A percentile compares a stretch with the other conserved stretches of the same genome.
These are phyloP conservation scores for Phlyctochytrium arcticum DNA, from an alignment of 192 early-diverging fungal genomes.

Conservation along the genomic window DNA sequence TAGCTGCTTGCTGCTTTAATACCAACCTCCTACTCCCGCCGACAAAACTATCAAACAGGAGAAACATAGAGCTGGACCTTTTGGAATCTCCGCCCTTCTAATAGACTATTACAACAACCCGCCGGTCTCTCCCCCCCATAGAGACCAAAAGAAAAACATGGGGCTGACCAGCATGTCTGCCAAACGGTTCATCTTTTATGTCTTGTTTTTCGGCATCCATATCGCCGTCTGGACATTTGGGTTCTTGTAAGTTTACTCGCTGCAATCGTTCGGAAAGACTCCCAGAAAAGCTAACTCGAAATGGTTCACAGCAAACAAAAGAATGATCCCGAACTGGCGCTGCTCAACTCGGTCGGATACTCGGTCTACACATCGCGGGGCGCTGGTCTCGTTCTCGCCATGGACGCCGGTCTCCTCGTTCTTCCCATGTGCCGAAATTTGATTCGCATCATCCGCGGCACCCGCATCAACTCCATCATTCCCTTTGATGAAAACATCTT, in stretches of 20 bases:
- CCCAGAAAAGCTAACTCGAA: no score
- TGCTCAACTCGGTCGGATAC: conserved; percentile 47
- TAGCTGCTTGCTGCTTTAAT: no score
- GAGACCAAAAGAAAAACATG: no score
- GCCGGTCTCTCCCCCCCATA: no score
- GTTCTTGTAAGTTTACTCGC: conserved; percentile 24
- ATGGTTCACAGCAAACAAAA: conserved; percentile 40
- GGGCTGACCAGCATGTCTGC: conserved; percentile 14
- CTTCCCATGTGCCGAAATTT: conserved; percentile 54
- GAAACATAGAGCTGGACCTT: no score
- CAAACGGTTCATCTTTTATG: conserved; percentile 18
- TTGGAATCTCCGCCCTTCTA: no score
- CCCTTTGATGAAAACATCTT: conserved; percentile 70
- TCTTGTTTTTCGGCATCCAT: conserved; percentile 33
- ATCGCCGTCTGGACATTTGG: conserved; percentile 46
- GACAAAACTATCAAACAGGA: no score
- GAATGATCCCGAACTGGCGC: conserved; percentile 39
- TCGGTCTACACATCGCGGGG: conserved; percentile 55
- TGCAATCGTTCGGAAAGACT: no score
- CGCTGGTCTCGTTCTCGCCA: conserved; percentile 50
- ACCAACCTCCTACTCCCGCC: no score
- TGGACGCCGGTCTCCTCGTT: conserved; percentile 50
- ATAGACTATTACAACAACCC: no score
- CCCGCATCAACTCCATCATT: conserved; percentile 56
- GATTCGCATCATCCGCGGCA: conserved; percentile 43